A percentile compares a stretch with the other conserved stretches of the same genome.
phyloP scores from a whole-genome alignment of 371 early-diverging fungal species.

The Rhizoclosmatium hyalinum region DNA sequence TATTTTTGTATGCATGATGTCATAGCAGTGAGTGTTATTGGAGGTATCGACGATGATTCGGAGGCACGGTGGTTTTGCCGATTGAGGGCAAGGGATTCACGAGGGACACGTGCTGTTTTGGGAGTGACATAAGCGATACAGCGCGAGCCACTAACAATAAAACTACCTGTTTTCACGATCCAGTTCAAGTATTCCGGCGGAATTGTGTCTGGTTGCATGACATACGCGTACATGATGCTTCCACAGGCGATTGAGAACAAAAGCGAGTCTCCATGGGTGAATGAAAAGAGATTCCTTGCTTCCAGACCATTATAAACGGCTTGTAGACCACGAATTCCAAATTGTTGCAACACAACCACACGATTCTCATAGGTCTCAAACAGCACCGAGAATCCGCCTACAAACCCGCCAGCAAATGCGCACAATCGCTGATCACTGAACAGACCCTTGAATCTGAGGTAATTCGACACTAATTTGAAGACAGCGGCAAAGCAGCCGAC shows the following conservation, averaged over 20 bases:
- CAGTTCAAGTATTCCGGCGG: constrained; percentile 50
- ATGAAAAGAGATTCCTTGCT: constrained; percentile 34
- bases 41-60: constrained; percentile 23
- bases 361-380: constrained; percentile 46
- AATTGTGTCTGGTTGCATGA: constrained; percentile 48
- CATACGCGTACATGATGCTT: constrained; percentile 52
- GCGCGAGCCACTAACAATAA: neutral
- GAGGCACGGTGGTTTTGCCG: constrained; percentile 37
- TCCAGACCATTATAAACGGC: constrained; percentile 45
- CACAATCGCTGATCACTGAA: neutral
- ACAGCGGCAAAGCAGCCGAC: constrained; percentile 76
- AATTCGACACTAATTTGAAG: constrained; percentile 78
- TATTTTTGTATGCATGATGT: neutral
- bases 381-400: constrained; percentile 43
- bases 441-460: constrained; percentile 44
- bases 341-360: constrained; percentile 49
- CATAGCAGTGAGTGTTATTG: constrained; percentile 11
- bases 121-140: neutral
- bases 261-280: constrained; percentile 52
- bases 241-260: constrained; percentile 45
- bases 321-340: constrained; percentile 44
- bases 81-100: constrained; percentile 37
- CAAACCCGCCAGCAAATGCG: constrained; percentile 34
- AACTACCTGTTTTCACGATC: constrained; percentile 43
- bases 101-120: constrained; percentile 36